A percentile compares a stretch with the other conserved stretches of the same genome.
phyloP scores from a whole-genome alignment of 495 filamentous ascomycete species.

The Xanthoparmelia taractica region DNA sequence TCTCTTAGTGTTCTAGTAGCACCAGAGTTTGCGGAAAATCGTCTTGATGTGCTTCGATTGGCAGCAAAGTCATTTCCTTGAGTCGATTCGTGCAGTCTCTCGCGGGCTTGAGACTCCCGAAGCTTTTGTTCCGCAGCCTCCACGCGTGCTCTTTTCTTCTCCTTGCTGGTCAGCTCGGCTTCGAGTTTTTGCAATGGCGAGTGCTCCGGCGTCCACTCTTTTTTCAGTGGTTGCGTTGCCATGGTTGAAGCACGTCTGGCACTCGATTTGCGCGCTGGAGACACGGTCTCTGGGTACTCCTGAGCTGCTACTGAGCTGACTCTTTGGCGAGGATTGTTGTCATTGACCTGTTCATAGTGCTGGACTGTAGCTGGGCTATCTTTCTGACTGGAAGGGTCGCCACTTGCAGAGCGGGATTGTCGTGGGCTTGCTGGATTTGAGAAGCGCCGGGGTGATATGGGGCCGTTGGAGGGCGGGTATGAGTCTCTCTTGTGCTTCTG shows the following conservation, averaged over 20 bases:
- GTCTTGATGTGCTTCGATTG: conserved; percentile 9
- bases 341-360: conserved; percentile 8
- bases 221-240: conserved; percentile 25
- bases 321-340: conserved; percentile 10
- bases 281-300: neutral
- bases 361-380: conserved; percentile 9
- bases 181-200: conserved; percentile 91
- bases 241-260: conserved; percentile 35
- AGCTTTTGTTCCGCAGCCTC: conserved; percentile 62
- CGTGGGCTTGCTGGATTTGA: conserved; percentile 20
- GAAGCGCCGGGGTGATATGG: conserved; percentile 15
- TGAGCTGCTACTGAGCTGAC: conserved; percentile 22
- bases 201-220: conserved; percentile 61
- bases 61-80: neutral
- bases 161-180: conserved; percentile 82
- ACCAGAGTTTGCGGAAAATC: conserved; percentile 6
- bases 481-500: conserved; percentile 22
- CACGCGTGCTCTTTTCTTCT: conserved; percentile 76
- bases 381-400: conserved; percentile 3
- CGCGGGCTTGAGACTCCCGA: conserved; percentile 42
- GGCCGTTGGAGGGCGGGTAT: conserved; percentile 17
- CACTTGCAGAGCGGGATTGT: conserved; percentile 11
- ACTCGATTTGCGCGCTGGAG: conserved; percentile 29
- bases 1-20: neutral
- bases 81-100: conserved; percentile 3